These are phyloP conservation scores for Alternaria infectoria DNA, from an alignment of 2,329 filamentous ascomycete species.

Conservation along the genomic window DNA sequence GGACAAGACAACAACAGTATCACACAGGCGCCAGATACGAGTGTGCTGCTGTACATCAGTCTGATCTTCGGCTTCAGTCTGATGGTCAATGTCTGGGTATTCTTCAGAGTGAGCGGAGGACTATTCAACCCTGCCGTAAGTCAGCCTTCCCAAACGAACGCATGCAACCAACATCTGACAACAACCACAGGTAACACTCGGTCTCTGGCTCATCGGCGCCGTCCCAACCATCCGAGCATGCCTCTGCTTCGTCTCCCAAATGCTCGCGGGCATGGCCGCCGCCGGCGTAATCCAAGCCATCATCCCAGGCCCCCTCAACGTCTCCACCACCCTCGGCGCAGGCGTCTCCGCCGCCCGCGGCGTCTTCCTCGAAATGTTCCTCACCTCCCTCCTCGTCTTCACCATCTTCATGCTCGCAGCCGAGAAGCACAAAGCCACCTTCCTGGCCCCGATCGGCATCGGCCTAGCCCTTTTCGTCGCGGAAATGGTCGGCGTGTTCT, in stretches of 20 bases:
- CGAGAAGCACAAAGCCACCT: constrained; percentile 76
- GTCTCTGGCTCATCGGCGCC: constrained; percentile 44
- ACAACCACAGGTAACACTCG: constrained; percentile 41
- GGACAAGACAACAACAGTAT: constrained; percentile 27
- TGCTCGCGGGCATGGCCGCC: constrained; percentile 46
- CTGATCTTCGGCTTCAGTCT: constrained; percentile 48
- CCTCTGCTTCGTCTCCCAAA: constrained; percentile 44
- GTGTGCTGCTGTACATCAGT: constrained; percentile 45
- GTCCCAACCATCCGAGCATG: constrained; percentile 31
- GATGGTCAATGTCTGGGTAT: constrained; percentile 51
- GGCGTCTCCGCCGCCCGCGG: constrained; percentile 40
- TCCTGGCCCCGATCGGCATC: constrained; percentile 73
- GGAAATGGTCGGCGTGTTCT: constrained; percentile 56
- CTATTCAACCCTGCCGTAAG: constrained; percentile 51
- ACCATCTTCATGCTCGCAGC: constrained; percentile 67
- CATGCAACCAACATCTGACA: not conserved
- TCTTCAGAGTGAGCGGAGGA: constrained; percentile 48
- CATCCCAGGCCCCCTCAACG: constrained; percentile 43
- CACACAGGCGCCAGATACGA: constrained; percentile 42
- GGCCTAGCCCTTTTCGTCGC: constrained; percentile 72
- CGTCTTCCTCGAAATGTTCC: constrained; percentile 50
- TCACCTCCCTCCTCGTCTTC: constrained; percentile 49
- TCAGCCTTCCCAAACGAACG: not conserved
- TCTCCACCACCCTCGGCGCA: constrained; percentile 44
- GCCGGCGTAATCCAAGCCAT: constrained; percentile 45